A percentile compares a stretch with the other conserved stretches of the same genome.
These are phyloP conservation scores for Parsonsia alboflavescens DNA, from an alignment of 257 asterid genomes.

Conservation along the genomic window DNA sequence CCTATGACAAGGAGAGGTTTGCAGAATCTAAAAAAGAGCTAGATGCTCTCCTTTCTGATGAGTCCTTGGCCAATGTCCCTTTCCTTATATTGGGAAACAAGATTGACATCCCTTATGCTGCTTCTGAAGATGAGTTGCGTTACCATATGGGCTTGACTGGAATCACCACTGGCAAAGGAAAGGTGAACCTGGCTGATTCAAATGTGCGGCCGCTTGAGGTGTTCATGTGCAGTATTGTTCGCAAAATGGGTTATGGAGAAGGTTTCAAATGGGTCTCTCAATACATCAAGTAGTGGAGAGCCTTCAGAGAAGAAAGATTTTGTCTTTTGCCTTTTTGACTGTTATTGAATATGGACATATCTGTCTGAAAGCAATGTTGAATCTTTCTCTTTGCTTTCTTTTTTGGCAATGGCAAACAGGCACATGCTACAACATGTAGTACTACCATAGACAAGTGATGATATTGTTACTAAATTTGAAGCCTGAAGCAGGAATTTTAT, in stretches of 20 bases:
- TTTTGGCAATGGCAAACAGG: constrained; percentile 14
- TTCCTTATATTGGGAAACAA: constrained; percentile 80
- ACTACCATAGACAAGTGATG: constrained; percentile 1
- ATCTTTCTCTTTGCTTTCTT: constrained; percentile 23
- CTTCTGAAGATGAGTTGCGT: constrained; percentile 74
- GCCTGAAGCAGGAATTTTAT: background rate
- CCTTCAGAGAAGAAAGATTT: constrained; percentile 9
- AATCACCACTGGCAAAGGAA: constrained; percentile 76
- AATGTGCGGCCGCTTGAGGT: constrained; percentile 70
- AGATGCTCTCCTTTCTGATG: constrained; percentile 74
- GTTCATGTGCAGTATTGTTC: constrained; percentile 88
- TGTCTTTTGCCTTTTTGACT: constrained; percentile 10
- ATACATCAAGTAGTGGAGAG: constrained; percentile 47
- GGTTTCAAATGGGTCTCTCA: constrained; percentile 86
- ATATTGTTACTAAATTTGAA: background rate
- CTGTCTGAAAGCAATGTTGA: constrained; percentile 24
- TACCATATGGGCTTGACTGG: constrained; percentile 59
- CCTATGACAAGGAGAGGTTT: constrained; percentile 72
- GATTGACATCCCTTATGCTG: constrained; percentile 79
- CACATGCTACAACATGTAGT: background rate
- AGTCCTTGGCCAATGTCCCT: constrained; percentile 65
- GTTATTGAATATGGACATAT: constrained; percentile 15
- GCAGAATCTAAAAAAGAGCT: constrained; percentile 81
- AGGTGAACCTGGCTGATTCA: constrained; percentile 60
- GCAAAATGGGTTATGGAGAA: constrained; percentile 89